Base-by-base conservation (phyloP, 768 basidiomycete genomes). In the Pleurotus platypus region DNA sequence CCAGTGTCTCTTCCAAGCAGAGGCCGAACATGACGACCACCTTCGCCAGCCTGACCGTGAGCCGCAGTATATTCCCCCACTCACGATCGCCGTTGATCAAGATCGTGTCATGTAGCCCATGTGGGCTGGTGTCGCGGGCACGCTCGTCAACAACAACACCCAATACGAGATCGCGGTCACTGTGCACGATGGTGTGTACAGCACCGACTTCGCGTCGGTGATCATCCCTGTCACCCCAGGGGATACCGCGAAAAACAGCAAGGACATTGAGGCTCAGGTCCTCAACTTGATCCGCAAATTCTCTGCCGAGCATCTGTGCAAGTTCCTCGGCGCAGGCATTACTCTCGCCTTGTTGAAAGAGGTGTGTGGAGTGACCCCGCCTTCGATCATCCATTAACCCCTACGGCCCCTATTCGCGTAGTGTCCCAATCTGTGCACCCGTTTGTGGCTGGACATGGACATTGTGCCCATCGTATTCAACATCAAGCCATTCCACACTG, bases 401-500 rank as follows among this genome's bases (percentile, higher is more conserved):
- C 56, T 60, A 59, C 61, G 62, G 48, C 67, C 59, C 56, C 49
- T 70, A 50, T 59, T 46, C 30, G 30, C 30, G 11, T 65, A 89
- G 84, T 78, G 76, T 38, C 92, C 92, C 8, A 90, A 91, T 65
- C 72, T 94, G n/a, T 90, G 89, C 71, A 92, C 91, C 24, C 84
- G 85, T 42, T 80, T 94, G 9, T 94, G 92, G 92, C 66, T 90
- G 51, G 89, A 89, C 47, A 68, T 88, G 68, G 92, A 93, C 65
- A 85, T 92, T 49, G 90, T 93, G 16, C 91, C 91, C 57, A 78
- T 88, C 70, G 90, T 90, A 35, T 90, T 90, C 76, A 90, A 90
- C 71, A 90, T 90, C 80, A 90, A 91, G 69, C 80, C 85, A 7
- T 87, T 79, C 81, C 88, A 89, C 69, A 88, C 87, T 3, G 89